phyloP scores from a whole-genome alignment of 176 grass and related monocot genomes.

The Tuctoria greenei region DNA sequence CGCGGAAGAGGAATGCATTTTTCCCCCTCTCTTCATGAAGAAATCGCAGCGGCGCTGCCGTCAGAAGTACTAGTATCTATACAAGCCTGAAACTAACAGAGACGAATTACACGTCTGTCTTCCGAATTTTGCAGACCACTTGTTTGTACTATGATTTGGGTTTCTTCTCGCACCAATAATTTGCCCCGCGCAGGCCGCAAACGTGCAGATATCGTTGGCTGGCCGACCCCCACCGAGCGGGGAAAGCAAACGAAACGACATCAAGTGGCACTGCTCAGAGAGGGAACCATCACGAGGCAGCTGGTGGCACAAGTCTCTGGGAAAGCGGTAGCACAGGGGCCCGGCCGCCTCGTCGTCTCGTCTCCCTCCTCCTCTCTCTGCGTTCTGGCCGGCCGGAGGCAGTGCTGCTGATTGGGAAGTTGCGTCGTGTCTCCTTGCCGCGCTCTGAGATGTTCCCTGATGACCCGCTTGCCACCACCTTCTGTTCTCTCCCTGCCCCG shows the following conservation, averaged over 20 bases:
- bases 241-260: background rate
- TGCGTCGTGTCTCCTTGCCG: slow-evolving; percentile 38
- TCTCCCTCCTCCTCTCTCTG: background rate
- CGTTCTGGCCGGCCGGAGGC: background rate
- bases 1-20: too few relatives aligned
- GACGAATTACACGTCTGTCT: background rate
- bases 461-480: background rate
- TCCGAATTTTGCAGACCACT: background rate
- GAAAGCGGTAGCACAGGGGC: background rate
- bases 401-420: slow-evolving; percentile 30
- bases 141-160: background rate
- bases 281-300: background rate
- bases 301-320: background rate
- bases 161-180: slow-evolving; percentile 8
- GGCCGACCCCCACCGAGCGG: background rate
- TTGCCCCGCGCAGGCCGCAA: background rate
- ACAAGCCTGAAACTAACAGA: background rate
- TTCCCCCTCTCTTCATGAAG: too few relatives aligned
- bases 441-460: background rate
- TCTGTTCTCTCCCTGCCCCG: background rate
- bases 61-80: background rate
- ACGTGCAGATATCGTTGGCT: background rate
- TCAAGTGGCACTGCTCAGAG: background rate
- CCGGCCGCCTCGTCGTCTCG: background rate
- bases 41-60: background rate